Percentiles rank a stretch among this genome's conserved stretches.
Conservation (phyloP, 2,329 filamentous ascomycete species). For the Ophiosphaerella narmari region DNA sequence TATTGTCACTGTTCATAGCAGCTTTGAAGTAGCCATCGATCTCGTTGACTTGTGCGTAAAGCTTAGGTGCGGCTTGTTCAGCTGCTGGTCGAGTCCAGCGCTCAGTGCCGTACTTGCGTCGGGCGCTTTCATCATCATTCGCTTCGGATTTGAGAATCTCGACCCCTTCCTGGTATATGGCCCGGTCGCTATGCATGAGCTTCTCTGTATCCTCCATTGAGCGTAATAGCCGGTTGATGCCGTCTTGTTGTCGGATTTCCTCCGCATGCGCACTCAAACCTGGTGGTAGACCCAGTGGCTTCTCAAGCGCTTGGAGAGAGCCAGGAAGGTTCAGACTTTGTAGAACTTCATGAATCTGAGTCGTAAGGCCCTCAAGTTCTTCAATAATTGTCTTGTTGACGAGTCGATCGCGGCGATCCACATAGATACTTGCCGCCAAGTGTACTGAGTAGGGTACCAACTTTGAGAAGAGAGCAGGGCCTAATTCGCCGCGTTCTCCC, state of each 20-base stretch:
- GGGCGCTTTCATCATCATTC: conserved; percentile 77
- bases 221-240: conserved; percentile 73
- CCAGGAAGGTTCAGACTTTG: conserved; percentile 86
- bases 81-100: conserved; percentile 77
- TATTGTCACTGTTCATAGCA: conserved; percentile 67
- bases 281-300: conserved; percentile 86
- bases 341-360: conserved; percentile 76
- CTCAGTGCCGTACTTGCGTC: conserved; percentile 82
- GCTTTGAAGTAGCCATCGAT: conserved; percentile 86
- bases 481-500: conserved; percentile 79
- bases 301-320: conserved; percentile 91
- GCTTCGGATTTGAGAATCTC: conserved; percentile 78
- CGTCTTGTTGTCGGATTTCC: conserved; percentile 90
- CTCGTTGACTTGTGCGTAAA: conserved; percentile 75
- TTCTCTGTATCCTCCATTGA: conserved; percentile 90
- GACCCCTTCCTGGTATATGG: conserved; percentile 81
- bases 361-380: conserved; percentile 80
- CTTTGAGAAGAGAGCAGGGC: conserved; percentile 83
- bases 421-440: conserved; percentile 92
- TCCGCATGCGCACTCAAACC: conserved; percentile 87
- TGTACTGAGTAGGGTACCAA: conserved; percentile 96
- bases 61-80: conserved; percentile 69
- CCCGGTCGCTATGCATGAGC: conserved; percentile 77
- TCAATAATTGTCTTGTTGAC: conserved; percentile 87
- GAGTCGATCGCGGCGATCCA: conserved; percentile 85